A percentile compares a stretch with the other conserved stretches of the same genome.
Evolutionary conservation across 495 filamentous ascomycete species (phyloP).

Genomic region (Venustampulla echinocandica): DNA sequence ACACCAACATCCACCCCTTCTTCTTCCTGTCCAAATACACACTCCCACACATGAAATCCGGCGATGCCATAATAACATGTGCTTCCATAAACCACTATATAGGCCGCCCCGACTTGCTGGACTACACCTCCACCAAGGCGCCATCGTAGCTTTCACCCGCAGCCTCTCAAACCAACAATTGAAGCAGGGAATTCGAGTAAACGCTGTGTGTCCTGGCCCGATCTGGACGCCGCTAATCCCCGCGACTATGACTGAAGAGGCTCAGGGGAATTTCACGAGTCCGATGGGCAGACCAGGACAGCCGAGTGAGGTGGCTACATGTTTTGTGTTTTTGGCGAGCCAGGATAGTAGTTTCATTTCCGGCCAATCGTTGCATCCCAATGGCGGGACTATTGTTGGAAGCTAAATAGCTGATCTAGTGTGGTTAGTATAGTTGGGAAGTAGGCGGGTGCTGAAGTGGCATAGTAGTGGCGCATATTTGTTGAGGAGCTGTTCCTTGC

Average conservation of each 20-base stretch:
- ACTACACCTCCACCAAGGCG: constrained; percentile 80
- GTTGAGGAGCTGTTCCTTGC: too few relatives aligned
- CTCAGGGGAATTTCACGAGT: constrained; percentile 62
- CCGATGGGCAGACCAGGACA: constrained; percentile 76
- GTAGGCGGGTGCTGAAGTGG: too few relatives aligned
- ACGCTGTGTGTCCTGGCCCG: constrained; percentile 71
- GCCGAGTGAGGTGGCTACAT: constrained; percentile 72
- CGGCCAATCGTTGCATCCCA: constrained; percentile 58
- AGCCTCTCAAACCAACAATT: constrained; percentile 70
- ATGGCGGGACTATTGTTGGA: constrained; percentile 40
- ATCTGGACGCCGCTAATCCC: constrained; percentile 82
- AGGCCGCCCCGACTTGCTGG: constrained; percentile 71
- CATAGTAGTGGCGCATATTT: too few relatives aligned
- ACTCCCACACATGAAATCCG: constrained; percentile 66
- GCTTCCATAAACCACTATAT: constrained; percentile 76
- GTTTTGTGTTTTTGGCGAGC: constrained; percentile 78
- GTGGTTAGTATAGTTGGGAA: too few relatives aligned
- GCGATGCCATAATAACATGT: constrained; percentile 77
- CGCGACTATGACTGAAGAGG: constrained; percentile 62
- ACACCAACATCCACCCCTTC: constrained; percentile 67
- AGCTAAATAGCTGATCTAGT: neutral
- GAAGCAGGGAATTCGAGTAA: constrained; percentile 68
- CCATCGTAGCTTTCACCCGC: constrained; percentile 73
- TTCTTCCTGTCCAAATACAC: constrained; percentile 73
- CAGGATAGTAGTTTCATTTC: constrained; percentile 61